Percentiles rank a stretch among this genome's conserved stretches.
Conservation (phyloP, 805 yeast genomes). For the Starmerella stellata region DNA sequence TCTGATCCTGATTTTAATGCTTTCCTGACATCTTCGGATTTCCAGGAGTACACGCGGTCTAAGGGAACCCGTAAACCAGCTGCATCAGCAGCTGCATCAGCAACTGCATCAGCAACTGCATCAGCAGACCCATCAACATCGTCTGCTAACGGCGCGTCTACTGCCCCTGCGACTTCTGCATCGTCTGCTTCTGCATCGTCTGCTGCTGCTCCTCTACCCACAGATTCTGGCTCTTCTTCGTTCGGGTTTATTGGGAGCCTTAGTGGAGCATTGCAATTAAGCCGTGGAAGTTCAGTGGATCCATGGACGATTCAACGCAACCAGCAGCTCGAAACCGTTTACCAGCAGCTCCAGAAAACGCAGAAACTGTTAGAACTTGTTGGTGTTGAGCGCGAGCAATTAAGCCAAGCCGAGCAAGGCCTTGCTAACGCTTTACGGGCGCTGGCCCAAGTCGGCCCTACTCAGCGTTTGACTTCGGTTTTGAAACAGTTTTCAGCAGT, state of each 20-base stretch:
- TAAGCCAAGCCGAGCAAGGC: conserved; percentile 51
- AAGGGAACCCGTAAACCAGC: conserved; percentile 10
- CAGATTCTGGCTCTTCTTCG: not conserved
- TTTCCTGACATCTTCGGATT: conserved; percentile 60
- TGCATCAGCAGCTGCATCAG: no score
- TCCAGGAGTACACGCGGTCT: conserved; percentile 45
- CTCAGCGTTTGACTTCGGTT: conserved; percentile 43
- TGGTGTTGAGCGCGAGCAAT: conserved; percentile 56
- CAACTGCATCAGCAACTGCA: no score
- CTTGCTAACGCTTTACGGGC: conserved; percentile 38
- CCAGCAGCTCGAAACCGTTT: conserved; percentile 50
- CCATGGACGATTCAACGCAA: conserved; percentile 56
- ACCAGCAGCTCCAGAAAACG: conserved; percentile 50
- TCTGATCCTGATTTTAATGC: conserved; percentile 58
- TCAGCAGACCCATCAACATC: no score
- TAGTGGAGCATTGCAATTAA: conserved; percentile 11
- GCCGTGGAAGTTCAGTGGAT: conserved; percentile 49
- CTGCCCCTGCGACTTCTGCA: not conserved
- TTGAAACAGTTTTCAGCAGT: conserved; percentile 54
- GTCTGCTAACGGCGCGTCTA: no score
- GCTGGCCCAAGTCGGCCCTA: conserved; percentile 58
- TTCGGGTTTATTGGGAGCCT: conserved; percentile 11
- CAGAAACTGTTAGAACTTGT: conserved; percentile 56
- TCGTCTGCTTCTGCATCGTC: no score
- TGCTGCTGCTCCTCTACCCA: not conserved